Conservation (phyloP, 257 asterid genomes). For the Capsicum chinense region DNA sequence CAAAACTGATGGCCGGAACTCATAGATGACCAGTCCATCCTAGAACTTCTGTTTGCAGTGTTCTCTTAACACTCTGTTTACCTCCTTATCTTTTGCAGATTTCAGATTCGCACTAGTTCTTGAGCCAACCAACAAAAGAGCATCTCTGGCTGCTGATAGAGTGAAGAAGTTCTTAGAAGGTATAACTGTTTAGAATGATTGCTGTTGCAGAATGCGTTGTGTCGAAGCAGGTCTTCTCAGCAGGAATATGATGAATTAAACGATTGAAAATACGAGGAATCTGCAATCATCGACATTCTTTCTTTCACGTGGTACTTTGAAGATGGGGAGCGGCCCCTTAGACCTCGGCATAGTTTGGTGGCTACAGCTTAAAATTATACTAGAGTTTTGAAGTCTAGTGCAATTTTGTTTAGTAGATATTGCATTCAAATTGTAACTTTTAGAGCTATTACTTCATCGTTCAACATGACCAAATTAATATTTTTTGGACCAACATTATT, state of each 20-base stretch:
- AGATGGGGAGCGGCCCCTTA: constrained; percentile 3
- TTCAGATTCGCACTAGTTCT: constrained; percentile 83
- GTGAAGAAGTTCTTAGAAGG: constrained; percentile 50
- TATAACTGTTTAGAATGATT: constrained; percentile 28
- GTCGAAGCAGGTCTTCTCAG: constrained; percentile 15
- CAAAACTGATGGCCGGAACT: not conserved
- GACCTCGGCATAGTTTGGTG: not conserved
- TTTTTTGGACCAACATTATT: not conserved
- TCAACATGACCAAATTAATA: not conserved
- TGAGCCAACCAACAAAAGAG: constrained; percentile 96
- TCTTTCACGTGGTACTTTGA: not conserved
- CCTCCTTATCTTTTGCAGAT: constrained; percentile 55
- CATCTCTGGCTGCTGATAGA: constrained; percentile 72
- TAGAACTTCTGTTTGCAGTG: not conserved
- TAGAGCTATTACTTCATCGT: constrained; percentile 9
- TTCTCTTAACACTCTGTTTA: not conserved
- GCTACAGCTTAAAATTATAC: not conserved
- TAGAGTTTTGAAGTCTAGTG: constrained; percentile 22
- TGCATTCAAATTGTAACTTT: constrained; percentile 28
- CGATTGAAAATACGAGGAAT: not conserved
- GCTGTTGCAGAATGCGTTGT: not conserved
- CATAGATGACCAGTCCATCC: constrained; percentile 22
- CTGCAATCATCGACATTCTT: not conserved
- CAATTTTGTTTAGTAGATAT: constrained; percentile 27
- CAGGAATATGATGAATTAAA: not conserved